Base-by-base conservation (phyloP, 352 stramenopile species). In the Phytophthora colocasiae region DNA sequence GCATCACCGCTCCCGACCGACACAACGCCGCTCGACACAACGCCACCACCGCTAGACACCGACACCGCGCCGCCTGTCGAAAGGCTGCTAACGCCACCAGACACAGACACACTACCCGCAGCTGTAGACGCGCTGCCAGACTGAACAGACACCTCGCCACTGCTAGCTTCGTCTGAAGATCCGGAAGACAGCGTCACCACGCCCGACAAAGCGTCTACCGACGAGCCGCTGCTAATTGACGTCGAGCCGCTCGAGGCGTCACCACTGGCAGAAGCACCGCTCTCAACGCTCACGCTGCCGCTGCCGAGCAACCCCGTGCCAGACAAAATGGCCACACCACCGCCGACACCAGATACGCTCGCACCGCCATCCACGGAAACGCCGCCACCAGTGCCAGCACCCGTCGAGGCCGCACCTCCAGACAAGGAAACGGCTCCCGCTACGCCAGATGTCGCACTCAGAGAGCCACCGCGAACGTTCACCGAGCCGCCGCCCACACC, bases 401-500 rank as follows among this genome's bases (percentile, higher is more conserved):
- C 36, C 36, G 36, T 41, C 36, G 36, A n/a, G 36, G 4, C 36
- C 36, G 7, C 36, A 41, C 36, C 36, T n/a, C 36, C 36, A 14
- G 9, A 41, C 36, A 41, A 41, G 17, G 36, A 27, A 24, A 68
- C 38, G 47, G 34, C 53, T 14, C 65, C 65, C 4, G 41, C 63
- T 27, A 51, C 32, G 12, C 63, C 63, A 26, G 48, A 54, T 22
- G 56, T 47, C 15, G 50, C 32, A 62, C 34, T 57, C 36, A 68
- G 26, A 32, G 60, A 62, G 4, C 60, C 60, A 4, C 60, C 60
- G 14, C 55, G 44, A 49, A 63, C 34, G 27, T 46, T 50, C 22
- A 63, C 55, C 15, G 44, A 63, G 19, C 55, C 52, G 3, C 52
- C 65, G 19, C 65, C 58, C 41, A 69, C 58, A 43, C 19, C 56